Evolutionary conservation across 306 rosid genomes (phyloP).

Genomic region (Acmispon strigosus): DNA sequence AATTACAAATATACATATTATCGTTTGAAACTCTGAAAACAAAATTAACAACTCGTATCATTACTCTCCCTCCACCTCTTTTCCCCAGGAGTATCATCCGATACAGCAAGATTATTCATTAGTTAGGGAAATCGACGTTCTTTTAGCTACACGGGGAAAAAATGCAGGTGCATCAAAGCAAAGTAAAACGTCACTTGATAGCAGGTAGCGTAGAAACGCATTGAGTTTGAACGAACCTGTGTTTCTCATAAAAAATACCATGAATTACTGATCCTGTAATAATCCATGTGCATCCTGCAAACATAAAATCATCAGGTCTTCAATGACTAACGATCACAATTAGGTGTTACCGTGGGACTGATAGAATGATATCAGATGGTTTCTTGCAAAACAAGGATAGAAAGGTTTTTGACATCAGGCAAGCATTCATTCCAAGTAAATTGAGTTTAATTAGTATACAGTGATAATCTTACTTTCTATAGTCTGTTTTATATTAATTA

Average conservation of each 20-base stretch:
- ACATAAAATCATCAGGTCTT: neutral
- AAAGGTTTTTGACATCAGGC: neutral
- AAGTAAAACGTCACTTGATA: neutral
- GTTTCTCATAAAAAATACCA: neutral
- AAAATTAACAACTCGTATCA: no score
- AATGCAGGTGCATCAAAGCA: constrained; percentile 2
- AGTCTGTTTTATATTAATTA: no score
- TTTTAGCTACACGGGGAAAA: neutral
- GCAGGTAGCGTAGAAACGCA: neutral
- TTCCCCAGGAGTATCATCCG: no score
- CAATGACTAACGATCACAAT: neutral
- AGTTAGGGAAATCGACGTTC: neutral
- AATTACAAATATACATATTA: no score
- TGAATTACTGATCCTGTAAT: neutral
- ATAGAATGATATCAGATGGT: neutral
- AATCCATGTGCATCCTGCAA: constrained; percentile 4
- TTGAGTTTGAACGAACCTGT: neutral
- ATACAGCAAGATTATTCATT: neutral
- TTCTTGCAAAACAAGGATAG: neutral
- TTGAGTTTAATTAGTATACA: no score
- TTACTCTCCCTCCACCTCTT: no score
- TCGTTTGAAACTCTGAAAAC: no score
- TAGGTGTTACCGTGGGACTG: neutral
- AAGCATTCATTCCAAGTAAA: neutral
- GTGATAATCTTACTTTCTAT: no score